phyloP scores from a whole-genome alignment of 805 yeast genomes.

The Candida xyloterini region DNA sequence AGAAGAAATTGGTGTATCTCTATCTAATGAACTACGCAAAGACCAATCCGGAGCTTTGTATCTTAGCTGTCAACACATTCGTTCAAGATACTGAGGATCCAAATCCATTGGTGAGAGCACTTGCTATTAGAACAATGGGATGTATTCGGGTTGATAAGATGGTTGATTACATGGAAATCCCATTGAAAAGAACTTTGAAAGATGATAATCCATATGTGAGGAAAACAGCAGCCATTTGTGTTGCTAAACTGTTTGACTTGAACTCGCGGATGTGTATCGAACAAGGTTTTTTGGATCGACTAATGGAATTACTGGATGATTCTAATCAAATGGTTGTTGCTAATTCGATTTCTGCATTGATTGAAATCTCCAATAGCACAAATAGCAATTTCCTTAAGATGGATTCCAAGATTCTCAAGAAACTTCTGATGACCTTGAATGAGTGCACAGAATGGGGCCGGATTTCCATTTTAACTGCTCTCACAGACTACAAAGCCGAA shows the following conservation, averaged over 20 bases:
- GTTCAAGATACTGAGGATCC: slow-evolving; percentile 94
- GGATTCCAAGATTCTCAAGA: slow-evolving; percentile 45
- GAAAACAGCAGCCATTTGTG: slow-evolving; percentile 96
- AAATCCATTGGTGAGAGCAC: slow-evolving; percentile 90
- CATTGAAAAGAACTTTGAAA: slow-evolving; percentile 74
- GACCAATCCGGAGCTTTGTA: slow-evolving; percentile 91
- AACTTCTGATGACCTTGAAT: slow-evolving; percentile 77
- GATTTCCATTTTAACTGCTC: slow-evolving; percentile 78
- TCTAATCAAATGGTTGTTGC: slow-evolving; percentile 97
- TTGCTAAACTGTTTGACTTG: slow-evolving; percentile 89
- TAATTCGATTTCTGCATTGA: slow-evolving; percentile 81
- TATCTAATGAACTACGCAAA: slow-evolving; percentile 97
- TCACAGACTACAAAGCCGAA: slow-evolving; percentile 64
- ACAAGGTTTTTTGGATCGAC: slow-evolving; percentile 73
- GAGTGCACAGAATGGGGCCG: slow-evolving; percentile 99
- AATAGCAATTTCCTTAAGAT: slow-evolving; percentile 35
- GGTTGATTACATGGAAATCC: slow-evolving; percentile 91
- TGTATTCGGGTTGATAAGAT: slow-evolving; percentile 94
- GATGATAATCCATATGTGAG: slow-evolving; percentile 98
- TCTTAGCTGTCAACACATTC: slow-evolving; percentile 94
- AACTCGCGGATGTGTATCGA: slow-evolving; percentile 79
- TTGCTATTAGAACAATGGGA: slow-evolving; percentile 98
- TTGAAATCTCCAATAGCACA: slow-evolving; percentile 56
- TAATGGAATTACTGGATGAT: slow-evolving; percentile 71
- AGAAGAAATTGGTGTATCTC: slow-evolving; percentile 90